Percentiles rank a stretch among this genome's conserved stretches.
Conservation (phyloP, 164 flowering plant genomes). For the Vitis vinifera region DNA sequence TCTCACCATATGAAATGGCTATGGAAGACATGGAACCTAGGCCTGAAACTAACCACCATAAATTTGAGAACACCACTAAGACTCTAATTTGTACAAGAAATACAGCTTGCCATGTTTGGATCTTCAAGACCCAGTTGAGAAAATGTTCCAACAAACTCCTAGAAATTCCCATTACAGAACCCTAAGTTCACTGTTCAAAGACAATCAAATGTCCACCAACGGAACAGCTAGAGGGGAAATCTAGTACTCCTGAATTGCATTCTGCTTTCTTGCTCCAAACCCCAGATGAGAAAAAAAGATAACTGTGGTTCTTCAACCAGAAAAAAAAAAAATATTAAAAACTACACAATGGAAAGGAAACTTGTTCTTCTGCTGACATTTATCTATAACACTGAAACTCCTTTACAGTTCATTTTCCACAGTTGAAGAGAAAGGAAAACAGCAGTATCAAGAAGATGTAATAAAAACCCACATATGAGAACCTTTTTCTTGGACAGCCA, state of each 20-base stretch:
- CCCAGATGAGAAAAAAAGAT: background rate
- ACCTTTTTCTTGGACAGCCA: background rate
- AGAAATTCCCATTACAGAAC: constrained; percentile 14
- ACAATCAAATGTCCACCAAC: background rate
- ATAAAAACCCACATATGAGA: constrained; percentile 11
- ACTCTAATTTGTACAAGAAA: constrained; percentile 28
- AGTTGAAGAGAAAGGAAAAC: constrained; percentile 1
- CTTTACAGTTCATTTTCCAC: background rate
- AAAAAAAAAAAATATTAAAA: background rate
- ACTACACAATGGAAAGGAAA: background rate
- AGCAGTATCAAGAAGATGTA: constrained; percentile 2
- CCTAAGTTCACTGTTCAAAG: background rate
- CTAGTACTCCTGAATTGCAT: background rate
- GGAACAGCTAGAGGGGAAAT: constrained; percentile 4
- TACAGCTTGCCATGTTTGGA: constrained; percentile 23
- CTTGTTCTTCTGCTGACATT: background rate
- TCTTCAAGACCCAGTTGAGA: constrained; percentile 29
- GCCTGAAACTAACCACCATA: constrained; percentile 43
- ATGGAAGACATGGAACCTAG: constrained; percentile 93
- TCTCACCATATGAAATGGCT: constrained; percentile 90
- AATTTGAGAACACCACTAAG: constrained; percentile 32
- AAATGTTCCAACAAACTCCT: constrained; percentile 15
- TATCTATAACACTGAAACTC: background rate
- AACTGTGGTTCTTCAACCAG: background rate
- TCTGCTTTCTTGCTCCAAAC: background rate